A percentile compares a stretch with the other conserved stretches of the same genome.
Evolutionary conservation across 1,284 basidiomycete genomes (phyloP).

Genomic region (Anthracocystis setariae): DNA sequence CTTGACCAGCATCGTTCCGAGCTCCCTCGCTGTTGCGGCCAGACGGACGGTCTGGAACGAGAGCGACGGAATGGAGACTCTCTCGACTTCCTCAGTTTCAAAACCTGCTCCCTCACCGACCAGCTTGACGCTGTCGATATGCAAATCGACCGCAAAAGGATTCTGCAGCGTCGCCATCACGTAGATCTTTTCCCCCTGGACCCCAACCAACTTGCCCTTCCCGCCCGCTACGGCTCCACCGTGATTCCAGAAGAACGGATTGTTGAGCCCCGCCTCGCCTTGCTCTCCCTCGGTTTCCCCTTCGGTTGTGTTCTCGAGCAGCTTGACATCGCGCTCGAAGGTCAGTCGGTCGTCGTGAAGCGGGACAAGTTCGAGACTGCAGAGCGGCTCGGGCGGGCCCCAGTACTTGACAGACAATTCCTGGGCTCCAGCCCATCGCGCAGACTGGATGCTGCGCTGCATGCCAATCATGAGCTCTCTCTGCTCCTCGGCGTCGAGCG

Average conservation of each 20-base stretch:
- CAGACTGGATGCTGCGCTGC: conserved; percentile 60
- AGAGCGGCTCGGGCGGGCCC: conserved; percentile 73
- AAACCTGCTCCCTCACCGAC: conserved; percentile 84
- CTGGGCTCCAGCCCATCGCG: conserved; percentile 50
- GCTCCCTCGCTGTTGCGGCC: conserved; percentile 75
- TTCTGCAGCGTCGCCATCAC: conserved; percentile 87
- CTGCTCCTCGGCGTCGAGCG: conserved; percentile 58
- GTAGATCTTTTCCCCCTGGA: conserved; percentile 84
- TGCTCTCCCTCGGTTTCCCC: conserved; percentile 8
- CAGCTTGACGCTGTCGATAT: conserved; percentile 81
- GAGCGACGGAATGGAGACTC: conserved; percentile 76
- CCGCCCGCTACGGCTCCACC: background rate
- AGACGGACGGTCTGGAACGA: conserved; percentile 80
- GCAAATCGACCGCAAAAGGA: conserved; percentile 88
- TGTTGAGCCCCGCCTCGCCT: conserved; percentile 33
- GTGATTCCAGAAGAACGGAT: conserved; percentile 54
- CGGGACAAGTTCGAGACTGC: conserved; percentile 81
- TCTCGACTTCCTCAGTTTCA: conserved; percentile 71
- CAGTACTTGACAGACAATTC: conserved; percentile 64
- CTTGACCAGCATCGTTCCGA: conserved; percentile 78
- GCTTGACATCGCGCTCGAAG: conserved; percentile 73
- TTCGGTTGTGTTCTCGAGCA: background rate
- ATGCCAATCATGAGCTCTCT: conserved; percentile 55
- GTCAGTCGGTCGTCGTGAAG: conserved; percentile 78
- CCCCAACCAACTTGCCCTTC: conserved; percentile 74